phyloP scores from a whole-genome alignment of 768 basidiomycete genomes.

The Boletus subparvulus region DNA sequence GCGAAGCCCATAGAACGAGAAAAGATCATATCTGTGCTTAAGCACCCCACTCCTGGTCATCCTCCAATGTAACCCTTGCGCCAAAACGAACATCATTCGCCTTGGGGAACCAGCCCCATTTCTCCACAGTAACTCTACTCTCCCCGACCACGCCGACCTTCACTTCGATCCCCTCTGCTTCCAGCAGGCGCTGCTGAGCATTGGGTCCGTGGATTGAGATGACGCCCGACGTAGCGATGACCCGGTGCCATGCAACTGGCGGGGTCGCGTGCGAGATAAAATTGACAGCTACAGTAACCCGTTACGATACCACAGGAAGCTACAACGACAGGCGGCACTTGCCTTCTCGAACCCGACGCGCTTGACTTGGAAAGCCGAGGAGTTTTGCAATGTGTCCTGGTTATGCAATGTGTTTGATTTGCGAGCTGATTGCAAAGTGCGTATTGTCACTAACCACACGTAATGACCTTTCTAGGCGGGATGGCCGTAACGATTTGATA shows the following conservation, averaged over 20 bases:
- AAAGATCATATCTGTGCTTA: neutral
- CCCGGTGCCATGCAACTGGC: conserved; percentile 77
- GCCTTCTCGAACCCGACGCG: conserved; percentile 80
- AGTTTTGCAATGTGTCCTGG: conserved; percentile 68
- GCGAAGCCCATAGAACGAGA: neutral
- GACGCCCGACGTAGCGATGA: conserved; percentile 61
- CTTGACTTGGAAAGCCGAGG: conserved; percentile 69
- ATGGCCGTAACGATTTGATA: conserved; percentile 66
- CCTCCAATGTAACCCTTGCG: neutral
- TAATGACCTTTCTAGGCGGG: conserved; percentile 62
- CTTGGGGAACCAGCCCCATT: conserved; percentile 63
- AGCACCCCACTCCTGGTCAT: conserved; percentile 12
- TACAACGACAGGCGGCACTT: conserved; percentile 5
- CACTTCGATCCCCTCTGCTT: conserved; percentile 77
- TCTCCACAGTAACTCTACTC: conserved; percentile 50
- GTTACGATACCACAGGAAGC: neutral
- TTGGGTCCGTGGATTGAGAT: conserved; percentile 53
- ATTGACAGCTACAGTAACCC: conserved; percentile 56
- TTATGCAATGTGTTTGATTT: neutral
- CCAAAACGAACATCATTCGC: neutral
- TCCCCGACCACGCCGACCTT: conserved; percentile 48
- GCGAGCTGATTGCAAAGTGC: neutral
- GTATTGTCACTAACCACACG: conserved; percentile 44
- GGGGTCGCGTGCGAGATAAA: conserved; percentile 58
- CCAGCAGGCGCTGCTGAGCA: conserved; percentile 64